Conservation (phyloP, 768 basidiomycete genomes). For the Lactarius vividus region DNA sequence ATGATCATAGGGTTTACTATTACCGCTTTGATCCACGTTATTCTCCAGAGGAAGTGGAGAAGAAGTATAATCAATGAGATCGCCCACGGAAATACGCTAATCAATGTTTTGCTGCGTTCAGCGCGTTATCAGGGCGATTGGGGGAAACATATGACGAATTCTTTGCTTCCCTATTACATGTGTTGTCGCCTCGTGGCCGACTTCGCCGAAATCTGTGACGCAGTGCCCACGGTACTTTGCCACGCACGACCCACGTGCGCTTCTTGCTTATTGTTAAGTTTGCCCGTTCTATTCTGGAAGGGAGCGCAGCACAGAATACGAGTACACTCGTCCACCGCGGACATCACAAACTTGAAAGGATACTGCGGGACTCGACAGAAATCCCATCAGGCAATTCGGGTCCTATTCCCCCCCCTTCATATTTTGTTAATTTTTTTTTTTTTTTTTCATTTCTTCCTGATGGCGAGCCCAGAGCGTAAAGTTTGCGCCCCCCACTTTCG, state of each 20-base stretch:
- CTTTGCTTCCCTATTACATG: not conserved
- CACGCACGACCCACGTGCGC: not conserved
- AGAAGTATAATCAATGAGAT: not conserved
- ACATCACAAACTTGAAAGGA: not conserved
- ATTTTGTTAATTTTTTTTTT: not conserved
- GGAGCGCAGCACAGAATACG: not conserved
- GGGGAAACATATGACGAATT: not conserved
- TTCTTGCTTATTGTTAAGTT: constrained; percentile 3
- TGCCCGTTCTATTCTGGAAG: not conserved
- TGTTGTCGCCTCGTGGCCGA: constrained; percentile 18
- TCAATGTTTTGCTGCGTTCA: not conserved
- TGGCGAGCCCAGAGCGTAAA: not conserved
- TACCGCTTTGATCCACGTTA: not conserved
- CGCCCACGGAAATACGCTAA: constrained; percentile 1
- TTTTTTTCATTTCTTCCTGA: not conserved
- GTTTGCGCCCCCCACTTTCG: not conserved
- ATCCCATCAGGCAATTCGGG: not conserved
- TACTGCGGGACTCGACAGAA: not conserved
- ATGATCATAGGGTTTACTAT: not conserved
- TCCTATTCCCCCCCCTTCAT: not conserved
- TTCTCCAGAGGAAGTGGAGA: not conserved
- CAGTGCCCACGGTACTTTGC: constrained; percentile 2
- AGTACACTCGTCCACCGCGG: constrained; percentile 11
- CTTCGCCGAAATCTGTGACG: constrained; percentile 9
- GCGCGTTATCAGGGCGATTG: not conserved